Conservation (phyloP, 2,329 filamentous ascomycete species). For the Penicillium sp. region DNA sequence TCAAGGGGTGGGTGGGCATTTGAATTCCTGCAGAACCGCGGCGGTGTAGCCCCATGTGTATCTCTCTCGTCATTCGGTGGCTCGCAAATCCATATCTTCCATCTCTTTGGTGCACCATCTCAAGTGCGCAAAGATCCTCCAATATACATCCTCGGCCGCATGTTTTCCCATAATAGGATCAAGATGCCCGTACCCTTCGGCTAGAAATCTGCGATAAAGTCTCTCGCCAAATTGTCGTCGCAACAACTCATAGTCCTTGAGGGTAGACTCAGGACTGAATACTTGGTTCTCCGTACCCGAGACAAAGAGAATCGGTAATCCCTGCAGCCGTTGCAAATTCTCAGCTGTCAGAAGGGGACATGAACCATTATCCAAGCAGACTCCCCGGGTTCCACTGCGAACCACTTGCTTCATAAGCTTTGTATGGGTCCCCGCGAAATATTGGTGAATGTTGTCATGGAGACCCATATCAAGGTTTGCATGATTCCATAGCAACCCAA, state of each 20-base stretch:
- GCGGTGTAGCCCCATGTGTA: not conserved
- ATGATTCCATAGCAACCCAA: conserved; percentile 39
- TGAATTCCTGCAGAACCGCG: not conserved
- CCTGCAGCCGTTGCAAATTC: conserved; percentile 15
- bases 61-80: not conserved
- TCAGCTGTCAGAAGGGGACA: conserved; percentile 8
- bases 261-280: conserved; percentile 24
- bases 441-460: conserved; percentile 27
- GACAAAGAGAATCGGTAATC: conserved; percentile 27
- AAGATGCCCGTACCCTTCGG: conserved; percentile 27
- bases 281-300: conserved; percentile 28
- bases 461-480: conserved; percentile 34
- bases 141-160: conserved; percentile 19
- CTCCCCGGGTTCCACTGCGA: conserved; percentile 14
- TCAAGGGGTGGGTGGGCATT: not conserved
- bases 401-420: conserved; percentile 31
- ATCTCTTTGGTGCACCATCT: not conserved
- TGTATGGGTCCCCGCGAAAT: conserved; percentile 33
- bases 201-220: conserved; percentile 20
- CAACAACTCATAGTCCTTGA: conserved; percentile 24
- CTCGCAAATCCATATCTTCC: not conserved
- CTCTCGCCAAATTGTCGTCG: conserved; percentile 19
- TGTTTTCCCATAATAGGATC: conserved; percentile 26
- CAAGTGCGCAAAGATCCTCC: conserved; percentile 11
- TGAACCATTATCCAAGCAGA: not conserved